Evolutionary conservation across 1,139 yeast species (phyloP), one percentile per base, ranked within the genome.

Genomic region (Lodderomyces jiufengensis): DNA sequence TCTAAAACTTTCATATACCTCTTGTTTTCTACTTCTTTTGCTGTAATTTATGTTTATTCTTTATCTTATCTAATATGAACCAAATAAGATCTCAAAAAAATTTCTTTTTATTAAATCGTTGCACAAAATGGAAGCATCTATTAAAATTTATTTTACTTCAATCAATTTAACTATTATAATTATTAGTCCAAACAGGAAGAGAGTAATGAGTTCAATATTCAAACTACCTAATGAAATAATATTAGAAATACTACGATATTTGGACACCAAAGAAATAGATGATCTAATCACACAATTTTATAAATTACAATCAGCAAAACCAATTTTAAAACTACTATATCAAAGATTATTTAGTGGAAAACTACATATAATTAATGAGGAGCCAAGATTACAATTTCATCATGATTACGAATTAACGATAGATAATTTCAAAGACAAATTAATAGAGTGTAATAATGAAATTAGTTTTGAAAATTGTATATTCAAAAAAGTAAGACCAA

Each of bases 221-320:
- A 29, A 15, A 32, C 50, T 61, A 27, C 61, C 67, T 5, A 43
- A 48, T 14, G 69, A 63, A 37, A 38, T 63, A 3, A 48, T 57
- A 6, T 36, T 57, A 8, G 36, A 41, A 18, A 50, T 63, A 7
- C 50, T 63, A 30, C 39, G 39, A 26, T 41, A 45, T 31, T 37
- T 63, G 13, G 36, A 54, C 3, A 51, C 59, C 0, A 25, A 34
- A 1, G 66, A 63, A 34, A 52, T 59, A 5, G 46, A 41, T 5
- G 27, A 32, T 1, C 31, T 60, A 7, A 51, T 57, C 5, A 15
- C 20, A 10, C 24, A 30, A 7, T 37, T 50, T 9, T 32, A 27
- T n/a, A 5, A 24, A n/a, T 9, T 28, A 16, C 32, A 33, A 7
- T 13, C 27, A n/a, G 30, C 42, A 3, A 27, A 27, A 22, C 32